These are phyloP conservation scores for Ballota nigra DNA, from an alignment of 257 asterid genomes.

Conservation along the genomic window DNA sequence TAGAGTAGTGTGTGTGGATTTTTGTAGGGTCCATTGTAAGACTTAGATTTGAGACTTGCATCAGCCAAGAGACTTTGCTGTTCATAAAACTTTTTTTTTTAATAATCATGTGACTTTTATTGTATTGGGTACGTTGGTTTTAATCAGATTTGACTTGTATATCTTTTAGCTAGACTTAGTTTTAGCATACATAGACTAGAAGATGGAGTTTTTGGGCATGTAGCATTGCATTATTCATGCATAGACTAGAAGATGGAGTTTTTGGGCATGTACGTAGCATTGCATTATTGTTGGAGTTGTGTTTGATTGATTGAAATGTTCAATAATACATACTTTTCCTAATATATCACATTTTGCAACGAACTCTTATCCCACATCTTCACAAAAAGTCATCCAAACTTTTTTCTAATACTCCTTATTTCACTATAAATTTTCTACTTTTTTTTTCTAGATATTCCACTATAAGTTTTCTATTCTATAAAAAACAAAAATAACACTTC, in stretches of 20 bases:
- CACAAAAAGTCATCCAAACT: background rate
- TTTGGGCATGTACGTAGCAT: background rate
- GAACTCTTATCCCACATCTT: background rate
- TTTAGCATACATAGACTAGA: background rate
- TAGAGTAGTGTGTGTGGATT: background rate
- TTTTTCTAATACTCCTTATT: no score
- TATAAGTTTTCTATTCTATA: no score
- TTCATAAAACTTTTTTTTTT: background rate
- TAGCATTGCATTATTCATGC: background rate
- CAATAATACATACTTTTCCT: background rate
- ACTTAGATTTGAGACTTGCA: background rate
- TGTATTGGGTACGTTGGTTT: slow-evolving; percentile 13
- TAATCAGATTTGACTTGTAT: background rate
- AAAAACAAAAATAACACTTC: no score
- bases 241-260: background rate
- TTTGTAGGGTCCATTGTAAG: background rate
- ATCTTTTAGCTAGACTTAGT: background rate
- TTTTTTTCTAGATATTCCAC: no score
- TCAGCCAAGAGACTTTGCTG: background rate
- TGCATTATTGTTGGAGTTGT: background rate
- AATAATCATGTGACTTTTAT: background rate
- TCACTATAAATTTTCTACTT: no score
- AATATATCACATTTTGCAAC: background rate
- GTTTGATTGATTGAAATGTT: background rate
- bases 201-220: background rate